Percentiles rank a stretch among this genome's conserved stretches.
Conservation (phyloP, 148 eudicot genomes). For the Camellia granthamiana region DNA sequence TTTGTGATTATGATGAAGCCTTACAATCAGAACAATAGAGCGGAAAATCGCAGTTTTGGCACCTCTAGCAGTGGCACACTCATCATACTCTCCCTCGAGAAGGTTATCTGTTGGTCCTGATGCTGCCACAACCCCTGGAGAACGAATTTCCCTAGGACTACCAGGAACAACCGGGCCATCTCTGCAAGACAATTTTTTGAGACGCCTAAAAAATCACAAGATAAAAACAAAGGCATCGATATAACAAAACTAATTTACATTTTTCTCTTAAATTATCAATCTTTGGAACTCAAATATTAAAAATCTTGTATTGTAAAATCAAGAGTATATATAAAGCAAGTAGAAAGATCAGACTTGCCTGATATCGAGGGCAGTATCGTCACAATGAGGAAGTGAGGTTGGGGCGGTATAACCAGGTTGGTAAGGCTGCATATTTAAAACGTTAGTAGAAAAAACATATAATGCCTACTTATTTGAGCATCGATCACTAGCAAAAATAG, state of each 20-base stretch:
- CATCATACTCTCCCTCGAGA: background rate
- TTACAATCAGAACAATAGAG: background rate
- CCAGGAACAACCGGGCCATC: background rate
- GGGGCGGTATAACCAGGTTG: conserved; percentile 13
- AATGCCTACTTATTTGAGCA: background rate
- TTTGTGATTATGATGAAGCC: background rate
- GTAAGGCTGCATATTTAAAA: background rate
- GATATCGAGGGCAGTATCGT: background rate
- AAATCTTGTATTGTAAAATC: background rate
- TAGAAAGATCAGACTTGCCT: background rate
- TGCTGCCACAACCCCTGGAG: background rate
- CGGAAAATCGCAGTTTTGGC: conserved; percentile 10
- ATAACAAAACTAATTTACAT: background rate
- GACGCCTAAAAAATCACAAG: background rate
- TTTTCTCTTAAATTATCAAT: no score
- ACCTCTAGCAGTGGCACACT: conserved; percentile 6
- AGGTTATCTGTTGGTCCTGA: background rate
- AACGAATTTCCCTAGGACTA: background rate
- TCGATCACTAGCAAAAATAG: background rate
- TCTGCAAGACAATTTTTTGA: conserved; percentile 2
- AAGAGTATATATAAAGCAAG: no score
- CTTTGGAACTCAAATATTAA: no score
- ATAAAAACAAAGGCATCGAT: background rate
- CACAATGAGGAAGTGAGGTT: background rate
- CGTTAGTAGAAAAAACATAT: background rate